Evolutionary conservation across 495 filamentous ascomycete genomes (phyloP).

Genomic region (Cairneyella variabilis): DNA sequence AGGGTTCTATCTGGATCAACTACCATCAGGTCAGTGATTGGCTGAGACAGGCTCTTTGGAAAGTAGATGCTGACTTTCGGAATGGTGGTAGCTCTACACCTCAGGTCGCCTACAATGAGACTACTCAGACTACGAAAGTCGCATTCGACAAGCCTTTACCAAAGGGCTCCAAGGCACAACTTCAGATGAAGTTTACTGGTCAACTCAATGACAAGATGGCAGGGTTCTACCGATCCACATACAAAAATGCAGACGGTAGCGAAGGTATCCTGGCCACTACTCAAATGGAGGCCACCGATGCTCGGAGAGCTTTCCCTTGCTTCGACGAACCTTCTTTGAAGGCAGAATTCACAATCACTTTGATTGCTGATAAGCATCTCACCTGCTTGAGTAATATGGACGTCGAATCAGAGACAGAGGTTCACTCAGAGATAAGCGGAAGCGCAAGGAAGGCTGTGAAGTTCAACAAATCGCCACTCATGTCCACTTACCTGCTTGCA

Average conservation of each 20-base stretch:
- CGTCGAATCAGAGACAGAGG: constrained; percentile 58
- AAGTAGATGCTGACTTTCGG: neutral
- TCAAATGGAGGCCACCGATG: constrained; percentile 83
- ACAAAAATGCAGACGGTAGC: constrained; percentile 51
- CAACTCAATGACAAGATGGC: constrained; percentile 76
- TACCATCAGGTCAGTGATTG: constrained; percentile 35
- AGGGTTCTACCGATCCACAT: constrained; percentile 77
- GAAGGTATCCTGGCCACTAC: constrained; percentile 66
- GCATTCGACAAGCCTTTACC: constrained; percentile 56
- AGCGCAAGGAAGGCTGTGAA: constrained; percentile 64
- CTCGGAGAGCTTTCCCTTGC: constrained; percentile 48
- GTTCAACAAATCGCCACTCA: constrained; percentile 69
- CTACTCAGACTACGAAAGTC: constrained; percentile 60
- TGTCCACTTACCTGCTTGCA: constrained; percentile 76
- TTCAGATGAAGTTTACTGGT: constrained; percentile 65
- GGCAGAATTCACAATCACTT: constrained; percentile 67
- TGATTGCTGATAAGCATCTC: constrained; percentile 68
- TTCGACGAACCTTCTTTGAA: constrained; percentile 78
- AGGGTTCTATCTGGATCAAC: constrained; percentile 53
- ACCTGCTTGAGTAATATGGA: constrained; percentile 84
- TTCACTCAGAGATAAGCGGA: constrained; percentile 46
- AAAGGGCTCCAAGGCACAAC: constrained; percentile 50
- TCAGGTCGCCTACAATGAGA: constrained; percentile 54
- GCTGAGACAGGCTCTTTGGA: neutral
- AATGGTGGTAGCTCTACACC: constrained; percentile 43